A percentile compares a stretch with the other conserved stretches of the same genome.
These are phyloP conservation scores for Trametes villosa DNA, from an alignment of 768 basidiomycete species.

Conservation along the genomic window DNA sequence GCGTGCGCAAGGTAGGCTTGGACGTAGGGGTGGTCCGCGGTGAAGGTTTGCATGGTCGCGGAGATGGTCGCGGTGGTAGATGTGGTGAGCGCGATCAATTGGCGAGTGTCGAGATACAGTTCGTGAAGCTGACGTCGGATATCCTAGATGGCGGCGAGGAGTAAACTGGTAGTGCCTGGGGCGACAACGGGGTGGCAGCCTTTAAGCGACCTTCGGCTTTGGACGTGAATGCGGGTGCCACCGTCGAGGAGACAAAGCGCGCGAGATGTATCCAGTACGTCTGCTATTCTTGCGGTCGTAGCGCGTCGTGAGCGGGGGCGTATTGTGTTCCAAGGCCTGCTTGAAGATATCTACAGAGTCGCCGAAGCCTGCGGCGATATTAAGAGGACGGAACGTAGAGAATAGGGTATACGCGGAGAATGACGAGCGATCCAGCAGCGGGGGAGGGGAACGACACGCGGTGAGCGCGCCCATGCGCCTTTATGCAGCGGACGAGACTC, in stretches of 20 bases:
- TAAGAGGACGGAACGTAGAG: background rate
- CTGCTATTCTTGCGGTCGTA: background rate
- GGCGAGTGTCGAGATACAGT: background rate
- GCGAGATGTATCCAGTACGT: background rate
- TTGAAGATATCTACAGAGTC: background rate
- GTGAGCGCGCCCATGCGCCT: background rate
- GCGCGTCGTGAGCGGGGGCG: background rate
- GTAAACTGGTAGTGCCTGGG: background rate
- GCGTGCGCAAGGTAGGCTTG: background rate
- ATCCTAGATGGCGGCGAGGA: background rate
- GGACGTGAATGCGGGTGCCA: background rate
- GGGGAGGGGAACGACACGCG: background rate
- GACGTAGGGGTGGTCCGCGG: constrained; percentile 4
- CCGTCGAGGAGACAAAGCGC: background rate
- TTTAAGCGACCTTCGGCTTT: background rate
- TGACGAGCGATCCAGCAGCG: background rate
- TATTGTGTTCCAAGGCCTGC: constrained; percentile 1
- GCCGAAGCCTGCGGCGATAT: constrained; percentile 14
- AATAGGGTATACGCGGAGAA: background rate
- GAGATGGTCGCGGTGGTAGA: background rate
- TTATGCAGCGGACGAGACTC: background rate
- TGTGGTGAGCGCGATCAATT: background rate
- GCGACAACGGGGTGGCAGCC: background rate
- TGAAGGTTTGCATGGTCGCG: background rate
- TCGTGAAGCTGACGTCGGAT: background rate